Percentiles rank a stretch among this genome's conserved stretches.
phyloP scores from a whole-genome alignment of 441 rosid species.

The Hypseocharis bilobata region DNA sequence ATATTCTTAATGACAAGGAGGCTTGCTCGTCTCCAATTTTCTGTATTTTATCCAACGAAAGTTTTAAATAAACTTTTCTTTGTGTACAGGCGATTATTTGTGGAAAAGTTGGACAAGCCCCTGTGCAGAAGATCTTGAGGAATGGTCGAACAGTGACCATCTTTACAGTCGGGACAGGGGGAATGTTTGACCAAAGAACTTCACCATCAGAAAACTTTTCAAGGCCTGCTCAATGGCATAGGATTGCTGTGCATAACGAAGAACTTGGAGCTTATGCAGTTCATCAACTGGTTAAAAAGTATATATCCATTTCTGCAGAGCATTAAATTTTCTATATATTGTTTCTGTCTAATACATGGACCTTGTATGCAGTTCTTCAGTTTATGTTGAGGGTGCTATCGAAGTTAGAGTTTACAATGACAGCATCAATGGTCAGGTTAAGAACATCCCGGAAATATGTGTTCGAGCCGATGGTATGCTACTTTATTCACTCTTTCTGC shows the following conservation, averaged over 20 bases:
- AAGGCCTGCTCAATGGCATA: slow-evolving; percentile 91
- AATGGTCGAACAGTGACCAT: slow-evolving; percentile 72
- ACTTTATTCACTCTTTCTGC: not conserved
- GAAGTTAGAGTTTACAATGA: slow-evolving; percentile 86
- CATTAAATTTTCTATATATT: not conserved
- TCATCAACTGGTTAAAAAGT: slow-evolving; percentile 69
- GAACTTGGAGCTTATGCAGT: slow-evolving; percentile 68
- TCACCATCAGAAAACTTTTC: slow-evolving; percentile 41
- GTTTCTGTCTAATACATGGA: slow-evolving; percentile 17
- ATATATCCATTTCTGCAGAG: slow-evolving; percentile 16
- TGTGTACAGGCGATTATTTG: slow-evolving; percentile 65
- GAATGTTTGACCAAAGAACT: slow-evolving; percentile 79
- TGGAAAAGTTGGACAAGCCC: slow-evolving; percentile 81
- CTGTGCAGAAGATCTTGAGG: slow-evolving; percentile 83
- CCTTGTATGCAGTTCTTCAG: slow-evolving; percentile 57
- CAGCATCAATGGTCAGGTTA: slow-evolving; percentile 78
- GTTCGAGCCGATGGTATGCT: slow-evolving; percentile 71
- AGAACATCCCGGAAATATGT: slow-evolving; percentile 79
- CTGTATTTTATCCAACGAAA: not conserved
- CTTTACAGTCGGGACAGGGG: slow-evolving; percentile 88
- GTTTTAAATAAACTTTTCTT: not conserved
- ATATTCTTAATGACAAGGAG: not conserved
- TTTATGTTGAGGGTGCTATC: slow-evolving; percentile 88
- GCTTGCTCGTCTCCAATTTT: not conserved
- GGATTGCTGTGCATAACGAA: slow-evolving; percentile 81